Evolutionary conservation across 2,329 filamentous ascomycete genomes (phyloP), one percentile per base, ranked within the genome.

Genomic region (Colletotrichum truncatum): DNA sequence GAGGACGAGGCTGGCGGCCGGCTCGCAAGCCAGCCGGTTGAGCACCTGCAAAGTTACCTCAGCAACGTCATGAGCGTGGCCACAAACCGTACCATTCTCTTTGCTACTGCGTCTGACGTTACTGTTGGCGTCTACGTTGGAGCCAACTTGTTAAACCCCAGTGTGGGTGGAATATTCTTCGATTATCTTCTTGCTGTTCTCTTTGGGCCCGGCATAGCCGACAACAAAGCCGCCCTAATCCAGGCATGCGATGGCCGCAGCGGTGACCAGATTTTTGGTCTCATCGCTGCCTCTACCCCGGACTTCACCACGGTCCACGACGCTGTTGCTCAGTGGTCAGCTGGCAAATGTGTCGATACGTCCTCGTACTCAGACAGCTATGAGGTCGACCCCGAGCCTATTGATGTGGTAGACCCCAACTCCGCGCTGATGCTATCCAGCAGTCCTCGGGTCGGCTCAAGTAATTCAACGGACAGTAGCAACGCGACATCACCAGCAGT

Each of bases 211-310:
- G 49, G 60, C 16, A 46, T 64, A 12, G 54, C 60, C 21, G 32
- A 56, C 12, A 66, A 53, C 14, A 55, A 46, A 36, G 56, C 68
- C 7, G 64, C 57, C 12, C 66, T 73, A 32, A 71, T 75, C 55
- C 73, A 77, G 60, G 70, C 75, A 23, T 77, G 74, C 61, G 69
- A 70, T 43, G 72, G 67, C 21, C 70, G 72, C 46, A 72, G 68
- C 18, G 64, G 71, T 7, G 68, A 73, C 46, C 73, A 76, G 51
- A 69, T 67, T 14, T 69, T 76, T 41, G 74, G 76, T n/a, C 64
- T 76, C 43, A 69, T 76, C n/a, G 72, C 72, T 18, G 70, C 66
- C 45, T 68, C 67, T 55, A 58, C 62, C 32, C 65, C 68, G 2
- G 71, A 72, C 30, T 71, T 77, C 36, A n/a, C 64, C 48, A 58